Conservation (phyloP, 1,284 basidiomycete species). For the Ustilago esculenta region DNA sequence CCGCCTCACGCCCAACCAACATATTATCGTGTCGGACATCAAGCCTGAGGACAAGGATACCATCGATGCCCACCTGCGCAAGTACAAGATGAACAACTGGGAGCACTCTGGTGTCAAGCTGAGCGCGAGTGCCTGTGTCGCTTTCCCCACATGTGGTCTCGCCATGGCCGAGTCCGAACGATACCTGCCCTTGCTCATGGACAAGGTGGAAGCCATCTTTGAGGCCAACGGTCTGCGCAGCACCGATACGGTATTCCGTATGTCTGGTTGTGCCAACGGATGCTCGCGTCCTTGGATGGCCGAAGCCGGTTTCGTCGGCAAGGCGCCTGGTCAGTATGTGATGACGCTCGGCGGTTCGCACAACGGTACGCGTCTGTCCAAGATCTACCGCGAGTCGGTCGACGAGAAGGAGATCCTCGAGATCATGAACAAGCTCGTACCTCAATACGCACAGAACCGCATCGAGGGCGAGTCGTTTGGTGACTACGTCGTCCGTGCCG, state of each 20-base stretch:
- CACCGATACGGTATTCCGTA: constrained; percentile 95
- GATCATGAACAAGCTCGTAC: constrained; percentile 91
- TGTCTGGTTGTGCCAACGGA: constrained; percentile 72
- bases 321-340: constrained; percentile 89
- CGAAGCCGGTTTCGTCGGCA: constrained; percentile 96
- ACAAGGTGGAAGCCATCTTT: constrained; percentile 94
- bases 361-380: constrained; percentile 90
- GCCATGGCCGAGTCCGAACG: constrained; percentile 95
- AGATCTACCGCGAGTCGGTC: constrained; percentile 89
- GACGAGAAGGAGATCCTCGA: constrained; percentile 92
- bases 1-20: constrained; percentile 88
- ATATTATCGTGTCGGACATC: constrained; percentile 88
- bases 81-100: constrained; percentile 92
- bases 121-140: constrained; percentile 78
- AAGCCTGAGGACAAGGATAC: constrained; percentile 72
- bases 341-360: constrained; percentile 97
- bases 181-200: constrained; percentile 92
- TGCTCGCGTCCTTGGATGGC: constrained; percentile 82
- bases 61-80: constrained; percentile 81
- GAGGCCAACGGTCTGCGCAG: constrained; percentile 91
- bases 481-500: constrained; percentile 81
- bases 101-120: constrained; percentile 82
- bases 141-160: constrained; percentile 92
- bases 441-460: constrained; percentile 87
- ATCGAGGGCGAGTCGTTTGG: constrained; percentile 91